Evolutionary conservation across 306 rosid genomes (phyloP).

Genomic region (Benincasa hispida): DNA sequence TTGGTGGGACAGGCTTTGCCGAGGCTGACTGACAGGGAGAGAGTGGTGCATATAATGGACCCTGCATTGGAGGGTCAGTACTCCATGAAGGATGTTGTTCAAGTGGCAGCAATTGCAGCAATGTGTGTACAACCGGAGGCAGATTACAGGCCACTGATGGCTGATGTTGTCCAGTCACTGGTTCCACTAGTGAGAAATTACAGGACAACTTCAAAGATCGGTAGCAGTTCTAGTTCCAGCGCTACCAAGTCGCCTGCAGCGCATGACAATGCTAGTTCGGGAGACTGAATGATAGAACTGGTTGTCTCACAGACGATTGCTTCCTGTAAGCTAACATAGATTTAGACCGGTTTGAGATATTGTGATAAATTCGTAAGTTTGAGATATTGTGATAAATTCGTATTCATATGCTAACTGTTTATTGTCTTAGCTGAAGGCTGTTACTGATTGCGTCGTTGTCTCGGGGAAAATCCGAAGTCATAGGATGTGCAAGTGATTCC

Average conservation of each 20-base stretch:
- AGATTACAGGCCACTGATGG: conserved; percentile 94
- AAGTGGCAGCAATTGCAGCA: conserved; percentile 91
- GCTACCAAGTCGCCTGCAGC: conserved; percentile 40
- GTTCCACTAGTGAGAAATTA: conserved; percentile 68
- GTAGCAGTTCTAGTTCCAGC: conserved; percentile 42
- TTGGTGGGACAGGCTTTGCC: conserved; percentile 60
- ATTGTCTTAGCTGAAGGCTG: neutral
- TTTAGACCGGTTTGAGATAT: conserved; percentile 4
- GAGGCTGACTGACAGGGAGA: conserved; percentile 70
- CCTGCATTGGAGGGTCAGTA: conserved; percentile 79
- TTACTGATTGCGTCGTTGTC: neutral
- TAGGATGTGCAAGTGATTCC: neutral
- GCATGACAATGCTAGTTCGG: conserved; percentile 22
- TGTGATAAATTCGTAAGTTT: neutral
- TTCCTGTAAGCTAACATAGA: conserved; percentile 10
- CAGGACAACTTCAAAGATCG: conserved; percentile 42
- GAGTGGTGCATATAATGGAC: conserved; percentile 80
- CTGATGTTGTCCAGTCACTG: conserved; percentile 89
- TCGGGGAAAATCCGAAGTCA: neutral
- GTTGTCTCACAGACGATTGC: conserved; percentile 2
- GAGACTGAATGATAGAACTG: conserved; percentile 15
- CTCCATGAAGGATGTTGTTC: conserved; percentile 86
- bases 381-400: neutral
- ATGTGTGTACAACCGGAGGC: conserved; percentile 96
- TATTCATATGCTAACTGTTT: neutral